Conservation (phyloP, 2,329 filamentous ascomycete genomes). For the Cordyceps cateniannulata region DNA sequence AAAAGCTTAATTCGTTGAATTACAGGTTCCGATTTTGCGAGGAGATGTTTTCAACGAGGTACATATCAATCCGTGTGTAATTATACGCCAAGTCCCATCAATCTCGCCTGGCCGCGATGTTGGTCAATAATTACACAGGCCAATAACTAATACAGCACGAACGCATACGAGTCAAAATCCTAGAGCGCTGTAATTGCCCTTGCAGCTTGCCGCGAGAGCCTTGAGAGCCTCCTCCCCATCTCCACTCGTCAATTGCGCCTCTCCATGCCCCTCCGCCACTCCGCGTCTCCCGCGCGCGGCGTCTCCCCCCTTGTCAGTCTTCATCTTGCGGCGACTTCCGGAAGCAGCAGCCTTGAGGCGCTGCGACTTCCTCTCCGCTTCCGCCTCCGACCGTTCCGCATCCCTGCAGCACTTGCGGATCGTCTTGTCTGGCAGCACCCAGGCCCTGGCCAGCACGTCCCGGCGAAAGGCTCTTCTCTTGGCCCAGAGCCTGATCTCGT, state of each 20-base stretch:
- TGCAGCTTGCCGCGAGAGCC: slow-evolving; percentile 12
- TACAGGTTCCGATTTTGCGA: background rate
- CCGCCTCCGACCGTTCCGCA: slow-evolving; percentile 30
- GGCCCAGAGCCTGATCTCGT: slow-evolving; percentile 55
- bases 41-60: background rate
- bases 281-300: background rate
- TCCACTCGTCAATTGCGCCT: background rate
- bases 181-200: slow-evolving; percentile 29
- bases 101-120: background rate
- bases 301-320: background rate
- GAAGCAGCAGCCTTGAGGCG: slow-evolving; percentile 16
- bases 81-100: background rate
- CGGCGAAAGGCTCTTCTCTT: slow-evolving; percentile 43
- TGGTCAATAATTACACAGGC: background rate
- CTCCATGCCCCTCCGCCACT: background rate
- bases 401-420: slow-evolving; percentile 44
- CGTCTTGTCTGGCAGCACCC: slow-evolving; percentile 45
- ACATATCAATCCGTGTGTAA: background rate
- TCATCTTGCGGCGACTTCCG: background rate
- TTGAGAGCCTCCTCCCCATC: slow-evolving; percentile 10
- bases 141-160: background rate
- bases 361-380: slow-evolving; percentile 21
- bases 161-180: slow-evolving; percentile 22
- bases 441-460: slow-evolving; percentile 45
- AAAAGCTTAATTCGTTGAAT: background rate